Base-by-base conservation (phyloP, 306 rosid species). In the Carpinus viminea region DNA sequence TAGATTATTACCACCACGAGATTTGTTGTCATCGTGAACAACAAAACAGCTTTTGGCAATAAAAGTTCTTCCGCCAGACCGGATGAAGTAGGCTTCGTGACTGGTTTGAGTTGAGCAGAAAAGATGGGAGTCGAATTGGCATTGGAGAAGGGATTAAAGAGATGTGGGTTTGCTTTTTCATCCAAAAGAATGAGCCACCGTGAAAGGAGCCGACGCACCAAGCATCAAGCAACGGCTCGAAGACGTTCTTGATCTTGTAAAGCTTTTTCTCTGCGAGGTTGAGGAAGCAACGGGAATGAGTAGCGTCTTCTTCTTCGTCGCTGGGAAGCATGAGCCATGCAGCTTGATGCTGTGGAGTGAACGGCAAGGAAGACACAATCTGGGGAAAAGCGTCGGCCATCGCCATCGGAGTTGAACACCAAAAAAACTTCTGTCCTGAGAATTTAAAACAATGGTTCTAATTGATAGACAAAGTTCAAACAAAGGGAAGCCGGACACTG, bases 311-410 rank as follows among this genome's bases (percentile, higher is more conserved):
- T 28, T n/a, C 7, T 46, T 17, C 28, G 34, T 2, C 21, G 38
- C 57, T 20, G 3, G 81, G 81, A 15, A 31, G 34, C 48, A 78
- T 69, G 38, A 78, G 60, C 69, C 57, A 78, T 17, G 70, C 75
- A 17, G 7, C 53, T 76, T 12, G 74, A 53, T 7, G 48, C 12
- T 7, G 48, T 6, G 48, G 48, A 45, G 10, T 45, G 8, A 7
- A 1, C 4, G 48, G 48, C 48, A 45, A 45, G 34, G 34, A 31
- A 31, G 34, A 31, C 34, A 31, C 34, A 2, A 31, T 31, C 56
- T 47, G 5, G 81, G 76, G 8, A 78, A 15, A 31, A 31, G 34
- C 26, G 26, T 24, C 26, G 26, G 26, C 1, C 26, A 24, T 24
- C 26, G 26, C 26, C 26, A 24, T 24, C 26, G 26, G 26, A 24